Conservation (phyloP, 1,284 basidiomycete genomes). For the Vanrija humicola region DNA sequence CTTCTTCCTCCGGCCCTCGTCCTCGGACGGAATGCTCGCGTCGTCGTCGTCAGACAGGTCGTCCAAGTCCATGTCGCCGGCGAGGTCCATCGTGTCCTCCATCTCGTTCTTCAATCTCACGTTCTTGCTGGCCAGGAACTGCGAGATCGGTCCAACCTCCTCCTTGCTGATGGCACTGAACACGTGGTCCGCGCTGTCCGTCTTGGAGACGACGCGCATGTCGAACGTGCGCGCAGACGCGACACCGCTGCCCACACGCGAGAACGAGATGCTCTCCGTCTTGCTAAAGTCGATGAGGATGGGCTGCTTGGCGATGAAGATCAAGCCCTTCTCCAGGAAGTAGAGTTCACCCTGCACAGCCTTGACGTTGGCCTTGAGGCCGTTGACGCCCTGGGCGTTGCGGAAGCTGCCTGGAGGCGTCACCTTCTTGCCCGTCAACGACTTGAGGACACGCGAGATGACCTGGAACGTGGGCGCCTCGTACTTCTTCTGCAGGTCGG, state of each 20-base stretch:
- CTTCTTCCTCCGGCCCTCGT: slow-evolving; percentile 33
- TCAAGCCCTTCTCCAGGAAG: slow-evolving; percentile 94
- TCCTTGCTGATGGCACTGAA: slow-evolving; percentile 96
- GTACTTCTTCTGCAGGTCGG: slow-evolving; percentile 57
- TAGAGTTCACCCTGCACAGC: slow-evolving; percentile 96
- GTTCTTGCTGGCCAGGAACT: slow-evolving; percentile 84
- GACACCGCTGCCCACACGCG: slow-evolving; percentile 84
- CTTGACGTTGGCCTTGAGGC: slow-evolving; percentile 94
- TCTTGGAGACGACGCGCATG: slow-evolving; percentile 80
- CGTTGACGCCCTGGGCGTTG: slow-evolving; percentile 57
- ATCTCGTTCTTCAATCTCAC: slow-evolving; percentile 95
- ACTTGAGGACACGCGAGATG: slow-evolving; percentile 90
- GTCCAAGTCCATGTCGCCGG: slow-evolving; percentile 73
- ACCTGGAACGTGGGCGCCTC: slow-evolving; percentile 91
- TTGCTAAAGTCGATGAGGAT: slow-evolving; percentile 87
- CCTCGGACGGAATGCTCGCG: slow-evolving; percentile 34
- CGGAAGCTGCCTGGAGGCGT: slow-evolving; percentile 76
- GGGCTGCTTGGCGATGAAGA: slow-evolving; percentile 97
- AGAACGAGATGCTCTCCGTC: slow-evolving; percentile 88
- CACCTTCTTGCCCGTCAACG: slow-evolving; percentile 85
- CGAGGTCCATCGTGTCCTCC: slow-evolving; percentile 71
- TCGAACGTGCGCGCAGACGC: slow-evolving; percentile 92
- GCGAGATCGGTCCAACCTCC: slow-evolving; percentile 82
- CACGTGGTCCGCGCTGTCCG: slow-evolving; percentile 68
- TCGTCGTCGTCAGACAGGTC: slow-evolving; percentile 66